Evolutionary conservation across 2,329 filamentous ascomycete species (phyloP), one percentile per base, ranked within the genome.

Genomic region (Claviceps pazoutovae): DNA sequence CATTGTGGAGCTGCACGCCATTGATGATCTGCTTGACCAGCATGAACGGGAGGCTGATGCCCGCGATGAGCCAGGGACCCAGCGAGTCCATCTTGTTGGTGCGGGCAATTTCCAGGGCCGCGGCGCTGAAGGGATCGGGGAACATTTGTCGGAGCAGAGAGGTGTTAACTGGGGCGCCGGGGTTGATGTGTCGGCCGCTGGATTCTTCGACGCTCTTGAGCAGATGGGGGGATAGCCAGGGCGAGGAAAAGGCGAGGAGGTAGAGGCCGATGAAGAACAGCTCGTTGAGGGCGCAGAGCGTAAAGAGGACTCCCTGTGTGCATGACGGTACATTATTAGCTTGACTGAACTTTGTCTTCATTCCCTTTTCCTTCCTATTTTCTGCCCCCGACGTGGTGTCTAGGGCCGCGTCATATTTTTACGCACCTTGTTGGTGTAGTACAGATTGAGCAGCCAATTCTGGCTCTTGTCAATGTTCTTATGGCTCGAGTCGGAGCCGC

Each of bases 261-360:
- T 98, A 98, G 56, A 98, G 82, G 34, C 88, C 90, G 65, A 98
- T 96, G 76, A 98, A 98, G 78, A 96, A 98, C 57, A 90, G 72
- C 71, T 98, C 93, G 68, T 98, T 98, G 58, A 95, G 72, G 53
- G 81, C 77, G 74, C 93, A 98, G 70, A 88, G 87, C 56, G 88
- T 70, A 72, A 98, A 98, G 43, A 98, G 78, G 46, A 98, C 90
- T 51, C 75, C 85, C 91, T 96, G 47, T 36, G 9, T 7, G 21
- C 11, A 21, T 16, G 13, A 26, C 23, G 42, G 9, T 30, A 30
- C 26, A 30, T 9, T 9, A 1, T 44, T 44, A 26, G 42, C 19
- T 7, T 14, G 17, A 13, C 39, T 42, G 17, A 42, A 19, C 3
- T 9, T n/a, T 21, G n/a, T 41, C 1, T 41, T 41, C 8, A 9